Evolutionary conservation across 1,139 yeast species (phyloP).

Genomic region (Diutina ranongensis): DNA sequence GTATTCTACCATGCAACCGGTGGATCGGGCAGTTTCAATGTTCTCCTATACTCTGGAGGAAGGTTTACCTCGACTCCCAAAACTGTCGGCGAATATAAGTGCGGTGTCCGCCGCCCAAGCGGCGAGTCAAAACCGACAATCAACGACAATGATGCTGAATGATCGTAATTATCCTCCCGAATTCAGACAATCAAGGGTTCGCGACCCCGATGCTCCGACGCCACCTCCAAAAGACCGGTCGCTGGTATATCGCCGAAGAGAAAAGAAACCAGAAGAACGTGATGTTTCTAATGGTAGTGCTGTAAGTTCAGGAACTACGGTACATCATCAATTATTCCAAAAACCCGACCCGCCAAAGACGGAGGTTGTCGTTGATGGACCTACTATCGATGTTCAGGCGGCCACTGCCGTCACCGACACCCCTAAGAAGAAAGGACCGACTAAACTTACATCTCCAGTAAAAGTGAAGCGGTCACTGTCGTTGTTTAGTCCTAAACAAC

Average conservation of each 20-base stretch:
- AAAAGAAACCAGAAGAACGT: neutral
- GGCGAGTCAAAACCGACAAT: neutral
- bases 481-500: constrained; percentile 2
- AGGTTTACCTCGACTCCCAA: neutral
- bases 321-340: neutral
- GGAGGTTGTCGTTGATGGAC: neutral
- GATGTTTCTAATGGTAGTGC: neutral
- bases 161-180: neutral
- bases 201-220: constrained; percentile 5
- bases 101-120: constrained; percentile 3
- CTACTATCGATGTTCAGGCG: neutral
- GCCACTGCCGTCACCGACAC: neutral
- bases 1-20: constrained; percentile 2
- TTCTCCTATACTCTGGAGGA: constrained; percentile 4
- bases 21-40: constrained; percentile 3
- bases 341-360: neutral
- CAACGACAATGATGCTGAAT: neutral
- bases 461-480: constrained; percentile 2
- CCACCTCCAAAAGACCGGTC: constrained; percentile 4
- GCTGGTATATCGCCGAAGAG: constrained; percentile 4
- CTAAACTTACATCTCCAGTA: neutral
- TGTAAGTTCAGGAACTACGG: neutral
- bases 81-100: constrained; percentile 1
- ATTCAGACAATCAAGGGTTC: neutral
- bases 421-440: neutral